phyloP scores from a whole-genome alignment of 345 rosid genomes.

The Eucalyptus sp. region DNA sequence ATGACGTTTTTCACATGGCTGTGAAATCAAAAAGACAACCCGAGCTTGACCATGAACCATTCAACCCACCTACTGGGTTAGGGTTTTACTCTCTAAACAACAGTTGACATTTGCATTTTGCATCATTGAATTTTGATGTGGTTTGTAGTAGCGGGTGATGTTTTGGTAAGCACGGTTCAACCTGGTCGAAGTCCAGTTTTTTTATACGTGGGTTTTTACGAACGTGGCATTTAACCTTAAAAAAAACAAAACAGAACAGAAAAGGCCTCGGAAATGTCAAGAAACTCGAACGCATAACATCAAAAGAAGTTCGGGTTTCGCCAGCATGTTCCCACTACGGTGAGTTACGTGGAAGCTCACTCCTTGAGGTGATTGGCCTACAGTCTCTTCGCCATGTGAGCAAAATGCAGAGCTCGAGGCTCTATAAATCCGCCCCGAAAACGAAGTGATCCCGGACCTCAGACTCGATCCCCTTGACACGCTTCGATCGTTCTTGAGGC shows the following conservation, averaged over 20 bases:
- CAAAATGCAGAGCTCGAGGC: neutral
- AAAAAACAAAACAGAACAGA: neutral
- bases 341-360: conserved; percentile 37
- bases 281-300: neutral
- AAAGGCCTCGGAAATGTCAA: neutral
- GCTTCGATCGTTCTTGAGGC: neutral
- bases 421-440: neutral
- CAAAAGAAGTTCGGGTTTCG: neutral
- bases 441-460: neutral
- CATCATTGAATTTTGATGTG: neutral
- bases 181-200: neutral
- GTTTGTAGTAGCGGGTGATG: neutral
- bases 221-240: neutral
- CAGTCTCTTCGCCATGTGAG: neutral
- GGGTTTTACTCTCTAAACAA: neutral
- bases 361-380: neutral
- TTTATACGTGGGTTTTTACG: neutral
- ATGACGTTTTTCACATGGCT: neutral
- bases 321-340: conserved; percentile 9
- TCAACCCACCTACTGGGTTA: neutral
- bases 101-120: neutral
- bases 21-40: neutral
- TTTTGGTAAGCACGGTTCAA: neutral
- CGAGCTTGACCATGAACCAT: neutral
- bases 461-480: neutral